These are phyloP conservation scores for Trichoderma erinaceum DNA, from an alignment of 495 filamentous ascomycete genomes.

Conservation along the genomic window DNA sequence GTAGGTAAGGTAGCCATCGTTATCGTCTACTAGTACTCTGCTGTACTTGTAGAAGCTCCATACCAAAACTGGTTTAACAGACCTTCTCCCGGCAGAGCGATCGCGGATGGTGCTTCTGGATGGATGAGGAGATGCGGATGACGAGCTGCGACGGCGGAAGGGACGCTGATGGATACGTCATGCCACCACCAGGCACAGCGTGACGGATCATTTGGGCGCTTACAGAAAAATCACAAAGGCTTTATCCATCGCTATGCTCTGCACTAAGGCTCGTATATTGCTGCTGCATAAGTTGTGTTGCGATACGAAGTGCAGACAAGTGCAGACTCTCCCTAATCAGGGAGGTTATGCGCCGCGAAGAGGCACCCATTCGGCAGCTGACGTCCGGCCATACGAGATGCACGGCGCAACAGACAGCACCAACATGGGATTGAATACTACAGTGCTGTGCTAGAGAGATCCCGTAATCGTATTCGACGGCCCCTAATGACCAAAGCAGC, in stretches of 20 bases:
- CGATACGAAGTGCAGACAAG: neutral
- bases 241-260: neutral
- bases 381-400: slow-evolving; percentile 11
- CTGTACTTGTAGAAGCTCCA: no score
- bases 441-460: neutral
- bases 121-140: neutral
- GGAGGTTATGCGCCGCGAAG: neutral
- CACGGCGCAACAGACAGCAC: slow-evolving; percentile 7
- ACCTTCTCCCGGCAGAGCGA: neutral
- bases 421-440: neutral
- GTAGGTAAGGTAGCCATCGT: no score
- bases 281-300: neutral
- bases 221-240: neutral
- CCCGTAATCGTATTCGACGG: slow-evolving; percentile 12
- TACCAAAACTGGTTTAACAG: no score
- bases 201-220: neutral
- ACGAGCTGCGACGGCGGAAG: neutral
- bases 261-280: neutral
- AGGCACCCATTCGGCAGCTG: slow-evolving; percentile 9
- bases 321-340: neutral
- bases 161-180: neutral
- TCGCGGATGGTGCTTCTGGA: neutral
- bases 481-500: neutral
- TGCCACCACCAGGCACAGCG: neutral
- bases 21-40: no score